These are phyloP conservation scores for Kentomonas sorsogonicus DNA, from an alignment of 208 protist species.

Conservation along the genomic window DNA sequence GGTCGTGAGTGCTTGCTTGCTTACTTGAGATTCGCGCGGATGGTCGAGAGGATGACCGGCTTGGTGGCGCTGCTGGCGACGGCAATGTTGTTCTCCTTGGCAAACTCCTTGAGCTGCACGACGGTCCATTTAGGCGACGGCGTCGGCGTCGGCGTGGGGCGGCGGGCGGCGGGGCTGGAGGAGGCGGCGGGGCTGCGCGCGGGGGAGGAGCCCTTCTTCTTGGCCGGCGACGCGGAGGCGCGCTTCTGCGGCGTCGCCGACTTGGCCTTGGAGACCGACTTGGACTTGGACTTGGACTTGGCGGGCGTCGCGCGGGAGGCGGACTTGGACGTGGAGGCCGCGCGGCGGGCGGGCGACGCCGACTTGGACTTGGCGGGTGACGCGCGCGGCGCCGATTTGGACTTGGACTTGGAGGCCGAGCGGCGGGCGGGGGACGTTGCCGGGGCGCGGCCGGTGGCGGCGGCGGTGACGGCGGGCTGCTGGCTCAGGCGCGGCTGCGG, in stretches of 20 bases:
- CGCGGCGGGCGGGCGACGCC: not conserved
- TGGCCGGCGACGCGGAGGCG: constrained; percentile 5
- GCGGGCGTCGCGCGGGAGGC: constrained; percentile 3
- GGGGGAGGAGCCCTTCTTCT: constrained; percentile 8
- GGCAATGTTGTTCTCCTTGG: constrained; percentile 49
- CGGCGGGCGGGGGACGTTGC: not conserved
- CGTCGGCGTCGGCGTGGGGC: constrained; percentile 16
- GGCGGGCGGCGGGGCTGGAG: constrained; percentile 3
- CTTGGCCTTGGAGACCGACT: constrained; percentile 11
- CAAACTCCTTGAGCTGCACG: constrained; percentile 51
- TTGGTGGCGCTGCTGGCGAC: constrained; percentile 41
- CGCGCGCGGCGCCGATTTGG: not conserved
- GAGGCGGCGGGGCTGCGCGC: constrained; percentile 2
- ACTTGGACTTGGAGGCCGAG: too few species aligned
- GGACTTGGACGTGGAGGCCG: not conserved
- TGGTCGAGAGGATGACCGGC: constrained; percentile 57
- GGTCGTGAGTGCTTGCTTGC: too few species aligned
- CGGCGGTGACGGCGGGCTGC: not conserved
- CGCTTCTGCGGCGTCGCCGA: constrained; percentile 9
- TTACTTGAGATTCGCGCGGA: too few species aligned
- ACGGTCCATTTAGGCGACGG: constrained; percentile 66
- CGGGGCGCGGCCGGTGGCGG: not conserved
- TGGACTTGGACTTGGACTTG: too few species aligned
- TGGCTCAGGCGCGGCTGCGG: not conserved
- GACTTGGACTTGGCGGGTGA: constrained; percentile 4